Evolutionary conservation across 495 filamentous ascomycete genomes (phyloP), one percentile per base, ranked within the genome.

Genomic region (Sordaria brevicollis): DNA sequence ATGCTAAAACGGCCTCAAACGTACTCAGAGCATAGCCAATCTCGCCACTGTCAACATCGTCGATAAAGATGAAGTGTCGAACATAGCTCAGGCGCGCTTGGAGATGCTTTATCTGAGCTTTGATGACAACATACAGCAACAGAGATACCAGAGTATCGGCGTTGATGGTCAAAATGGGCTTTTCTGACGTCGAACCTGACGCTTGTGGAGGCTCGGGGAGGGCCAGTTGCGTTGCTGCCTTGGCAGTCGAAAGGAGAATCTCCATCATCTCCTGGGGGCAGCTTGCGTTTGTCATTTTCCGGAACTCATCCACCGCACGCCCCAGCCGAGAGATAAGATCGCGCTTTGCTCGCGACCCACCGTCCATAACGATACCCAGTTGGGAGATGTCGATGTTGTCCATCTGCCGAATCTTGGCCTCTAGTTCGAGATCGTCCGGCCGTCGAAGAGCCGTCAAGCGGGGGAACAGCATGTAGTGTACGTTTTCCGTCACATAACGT

Each of bases 11-110:
- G 1, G 93, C 96, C 80, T 99, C 96, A 66, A 97, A 91, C 1
- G 96, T 99, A 76, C 94, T 98, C 36, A 99, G 81, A 6, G 96
- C 93, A 81, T 99, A 99, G 31, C 96, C 96, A 83, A 94, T 91
- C 81, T 99, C 96, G 36, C 96, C 96, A 75, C 89, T 94, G 68
- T 99, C 96, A 13, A 98, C 93, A 83, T 98, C 96, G 71, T 97
- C 94, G 39, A 95, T 92, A 77, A 97, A 98, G 75, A 96, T 92
- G 73, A 97, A 99, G 70, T 95, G 91, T 67, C 93, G 91, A 88
- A 99, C 96, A 76, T 97, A 98, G 35, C 91, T 82, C 54, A 98
- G 78, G 17, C 94, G 86, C 25, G 96, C 93, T 74, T 96, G 91
- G 29, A 98, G 85, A 81, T 97, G 89, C 65, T 92, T 89, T 15